Evolutionary conservation across 1,284 basidiomycete species (phyloP), one percentile per base, ranked within the genome.

Genomic region (Microbotryum violaceum): DNA sequence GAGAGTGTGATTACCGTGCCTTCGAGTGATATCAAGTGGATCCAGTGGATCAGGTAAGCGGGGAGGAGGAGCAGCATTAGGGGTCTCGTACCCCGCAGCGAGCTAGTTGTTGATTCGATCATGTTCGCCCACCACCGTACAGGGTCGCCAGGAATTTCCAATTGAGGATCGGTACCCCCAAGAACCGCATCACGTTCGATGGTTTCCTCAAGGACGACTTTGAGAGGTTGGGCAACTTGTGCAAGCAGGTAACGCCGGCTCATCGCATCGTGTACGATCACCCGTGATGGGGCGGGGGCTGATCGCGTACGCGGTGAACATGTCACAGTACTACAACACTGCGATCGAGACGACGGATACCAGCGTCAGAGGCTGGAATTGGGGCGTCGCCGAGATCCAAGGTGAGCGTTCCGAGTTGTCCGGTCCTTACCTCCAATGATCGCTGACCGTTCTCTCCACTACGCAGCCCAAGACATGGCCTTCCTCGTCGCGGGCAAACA

Each of bases 311-410:
- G 90, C 93, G 72, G 85, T 89, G 61, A 90, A 92, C 65, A 87
- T 84, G 72, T 91, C 8, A 79, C 85, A 87, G 69, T 84, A 90
- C 77, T 97, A 92, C 78, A 84, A 82, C 62, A 79, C 93, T 65
- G 83, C 86, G 8, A 80, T 98, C 31, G 94, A 97, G 74, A 83
- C 83, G 14, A 86, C 85, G 74, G 96, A 99, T 71, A 81, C 86
- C 21, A 87, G 89, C 9, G 83, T 93, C 73, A 91, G 91, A 74
- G 96, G 96, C 1, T 98, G 92, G 92, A 98, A 99, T 75, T 99
- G 96, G 96, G 96, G 96, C 20, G 83, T 88, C 47, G 89, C 89
- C 4, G 90, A 94, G 72, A 91, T 98, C 68, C 88, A 91, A 81
- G 88, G 92, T 89, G 68, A 66, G 82, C 74, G 14, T 21, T 37